A percentile compares a stretch with the other conserved stretches of the same genome.
Evolutionary conservation across 2,329 filamentous ascomycete genomes (phyloP).

Genomic region (Aureobasidium zeae): DNA sequence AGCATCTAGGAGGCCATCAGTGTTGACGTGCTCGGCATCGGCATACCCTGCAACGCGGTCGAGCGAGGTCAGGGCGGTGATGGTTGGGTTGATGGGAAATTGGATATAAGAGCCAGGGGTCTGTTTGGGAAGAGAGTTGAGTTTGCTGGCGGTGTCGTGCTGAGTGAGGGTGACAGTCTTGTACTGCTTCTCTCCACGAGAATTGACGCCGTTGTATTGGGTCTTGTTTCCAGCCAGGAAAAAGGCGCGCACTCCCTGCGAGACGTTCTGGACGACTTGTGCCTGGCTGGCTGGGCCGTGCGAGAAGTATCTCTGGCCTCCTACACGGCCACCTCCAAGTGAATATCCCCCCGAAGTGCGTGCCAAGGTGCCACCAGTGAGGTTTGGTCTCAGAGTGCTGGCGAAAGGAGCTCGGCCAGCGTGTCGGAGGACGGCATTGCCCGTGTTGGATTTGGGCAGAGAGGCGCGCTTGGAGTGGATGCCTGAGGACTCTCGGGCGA

Average conservation of each 20-base stretch:
- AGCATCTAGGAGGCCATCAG: conserved; percentile 72
- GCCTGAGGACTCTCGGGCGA: conserved; percentile 26
- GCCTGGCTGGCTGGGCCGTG: conserved; percentile 77
- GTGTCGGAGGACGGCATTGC: conserved; percentile 50
- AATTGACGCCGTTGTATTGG: conserved; percentile 69
- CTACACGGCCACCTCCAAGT: conserved; percentile 55
- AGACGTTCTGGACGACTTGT: conserved; percentile 92
- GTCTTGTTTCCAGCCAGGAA: conserved; percentile 83
- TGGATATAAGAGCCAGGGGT: conserved; percentile 75
- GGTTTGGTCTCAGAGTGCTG: conserved; percentile 77
- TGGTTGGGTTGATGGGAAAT: conserved; percentile 78
- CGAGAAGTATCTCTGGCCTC: conserved; percentile 78
- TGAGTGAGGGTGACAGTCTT: conserved; percentile 66
- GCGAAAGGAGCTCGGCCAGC: conserved; percentile 77
- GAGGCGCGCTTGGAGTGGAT: conserved; percentile 40
- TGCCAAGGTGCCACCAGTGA: conserved; percentile 78
- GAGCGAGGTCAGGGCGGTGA: conserved; percentile 76
- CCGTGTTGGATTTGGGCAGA: conserved; percentile 46
- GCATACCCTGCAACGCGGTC: conserved; percentile 48
- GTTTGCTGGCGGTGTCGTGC: conserved; percentile 60
- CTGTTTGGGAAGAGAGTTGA: conserved; percentile 49
- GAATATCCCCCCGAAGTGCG: conserved; percentile 85
- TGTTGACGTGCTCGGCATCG: conserved; percentile 49
- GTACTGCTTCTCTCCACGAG: conserved; percentile 68
- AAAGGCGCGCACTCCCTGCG: conserved; percentile 82